Base-by-base conservation (phyloP, 768 basidiomycete genomes). In the Guyanaporus albipodus region DNA sequence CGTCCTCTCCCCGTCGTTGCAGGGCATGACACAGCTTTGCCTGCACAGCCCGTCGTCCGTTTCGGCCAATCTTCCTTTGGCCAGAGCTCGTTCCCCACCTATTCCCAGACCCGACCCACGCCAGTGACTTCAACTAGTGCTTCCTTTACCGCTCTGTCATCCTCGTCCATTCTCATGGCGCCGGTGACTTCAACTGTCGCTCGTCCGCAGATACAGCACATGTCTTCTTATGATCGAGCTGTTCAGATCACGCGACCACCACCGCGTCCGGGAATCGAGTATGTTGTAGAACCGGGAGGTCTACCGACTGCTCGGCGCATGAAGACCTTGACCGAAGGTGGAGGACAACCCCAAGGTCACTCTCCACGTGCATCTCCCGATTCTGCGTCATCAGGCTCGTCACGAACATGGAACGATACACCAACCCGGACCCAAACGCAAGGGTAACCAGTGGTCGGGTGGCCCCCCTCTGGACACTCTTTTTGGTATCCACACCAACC, bases 31-130 rank as follows among this genome's bases (percentile, higher is more conserved):
- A 3, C 27, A 0, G 24, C 8, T 21, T 17, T 19, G 2, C 45
- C 43, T 15, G 59, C 33, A 32, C 57, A 50, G 12, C 24, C 47
- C n/a, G 4, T 38, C 3, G 42, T 41, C 43, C 46, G 48, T 19
- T 65, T 65, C 24, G 52, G 53, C 5, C 63, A 66, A 35, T 36
- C 66, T 2, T 59, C 59, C 14, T 62, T 65, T 21, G 60, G 51
- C 2, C 55, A 60, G 24, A 35, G 38, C 10, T 47, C 57, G 2
- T 55, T 61, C 36, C 38, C 55, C 1, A 8, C 38, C 5, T 54
- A 50, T 19, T 12, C 49, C 11, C 52, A 53, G 28, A 35, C 42
- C 18, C 48, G 7, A 18, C 31, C 49, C 2, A 43, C 39, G 10
- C 18, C 42, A 4, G 21, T 42, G 14, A 8, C 44, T 6, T 6